phyloP scores from a whole-genome alignment of 208 protist genomes.

The Trypanosomatidae sp. region DNA sequence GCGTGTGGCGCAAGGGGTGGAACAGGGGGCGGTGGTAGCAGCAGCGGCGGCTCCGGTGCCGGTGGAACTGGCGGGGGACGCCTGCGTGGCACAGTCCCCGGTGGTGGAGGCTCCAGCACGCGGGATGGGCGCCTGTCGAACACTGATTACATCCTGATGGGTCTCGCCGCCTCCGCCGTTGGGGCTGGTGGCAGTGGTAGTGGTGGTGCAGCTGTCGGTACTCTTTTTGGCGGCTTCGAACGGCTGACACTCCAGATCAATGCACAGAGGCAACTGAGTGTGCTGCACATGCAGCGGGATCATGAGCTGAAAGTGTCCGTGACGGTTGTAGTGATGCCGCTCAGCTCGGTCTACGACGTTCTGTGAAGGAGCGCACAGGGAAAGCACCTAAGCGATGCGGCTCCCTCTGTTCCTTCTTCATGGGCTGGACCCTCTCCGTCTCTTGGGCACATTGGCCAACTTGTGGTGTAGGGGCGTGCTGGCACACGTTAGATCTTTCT shows the following conservation, averaged over 20 bases:
- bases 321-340: slow-evolving; percentile 61
- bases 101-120: neutral
- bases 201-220: slow-evolving; percentile 3
- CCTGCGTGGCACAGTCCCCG: neutral
- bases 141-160: slow-evolving; percentile 24
- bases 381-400: too few relatives aligned
- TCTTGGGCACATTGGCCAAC: neutral
- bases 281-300: slow-evolving; percentile 67
- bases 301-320: slow-evolving; percentile 68
- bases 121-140: slow-evolving; percentile 63
- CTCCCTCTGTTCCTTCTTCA: neutral
- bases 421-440: neutral
- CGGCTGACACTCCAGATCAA: slow-evolving; percentile 79
- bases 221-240: slow-evolving; percentile 63
- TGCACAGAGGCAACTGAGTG: slow-evolving; percentile 59
- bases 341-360: slow-evolving; percentile 34
- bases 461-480: neutral
- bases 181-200: slow-evolving; percentile 10
- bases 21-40: slow-evolving; percentile 5
- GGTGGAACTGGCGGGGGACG: slow-evolving; percentile 7
- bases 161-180: slow-evolving; percentile 8
- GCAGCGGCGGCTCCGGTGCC: slow-evolving; percentile 4
- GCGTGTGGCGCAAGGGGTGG: slow-evolving; percentile 46
- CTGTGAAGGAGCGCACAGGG: neutral
- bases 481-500: neutral